These are phyloP conservation scores for Dendrocalamus sinicus DNA, from an alignment of 176 grass and related monocot species.

Conservation along the genomic window DNA sequence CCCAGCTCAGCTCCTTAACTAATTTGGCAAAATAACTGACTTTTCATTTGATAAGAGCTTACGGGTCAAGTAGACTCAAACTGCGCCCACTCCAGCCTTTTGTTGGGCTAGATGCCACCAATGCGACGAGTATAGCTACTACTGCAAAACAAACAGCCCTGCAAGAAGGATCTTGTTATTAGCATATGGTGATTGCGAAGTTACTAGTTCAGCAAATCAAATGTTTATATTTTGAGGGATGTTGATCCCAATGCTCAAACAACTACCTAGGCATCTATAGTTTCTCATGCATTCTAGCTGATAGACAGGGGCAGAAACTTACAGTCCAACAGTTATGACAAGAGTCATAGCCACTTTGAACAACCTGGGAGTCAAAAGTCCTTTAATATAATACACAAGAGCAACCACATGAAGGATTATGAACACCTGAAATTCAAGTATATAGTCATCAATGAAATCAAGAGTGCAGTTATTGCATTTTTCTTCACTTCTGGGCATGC, in stretches of 20 bases:
- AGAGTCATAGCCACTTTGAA: slow-evolving; percentile 99
- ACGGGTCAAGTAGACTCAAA: slow-evolving; percentile 99
- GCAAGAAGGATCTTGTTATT: slow-evolving; percentile 45
- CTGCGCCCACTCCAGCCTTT: slow-evolving; percentile 99
- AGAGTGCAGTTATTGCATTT: not conserved
- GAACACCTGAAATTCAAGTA: slow-evolving; percentile 78
- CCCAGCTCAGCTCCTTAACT: not conserved
- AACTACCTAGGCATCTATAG: not conserved
- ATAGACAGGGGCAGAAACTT: slow-evolving; percentile 48
- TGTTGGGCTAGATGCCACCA: slow-evolving; percentile 99
- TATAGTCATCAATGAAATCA: slow-evolving; percentile 26
- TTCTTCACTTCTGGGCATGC: not conserved
- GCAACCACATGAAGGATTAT: slow-evolving; percentile 98
- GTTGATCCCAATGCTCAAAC: not conserved
- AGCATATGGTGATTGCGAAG: slow-evolving; percentile 37
- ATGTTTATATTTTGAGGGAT: slow-evolving; percentile 9
- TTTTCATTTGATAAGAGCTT: slow-evolving; percentile 45
- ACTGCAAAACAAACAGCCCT: slow-evolving; percentile 89
- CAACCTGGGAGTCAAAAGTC: slow-evolving; percentile 83
- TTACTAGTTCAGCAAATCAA: slow-evolving; percentile 3
- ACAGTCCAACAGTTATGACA: slow-evolving; percentile 86
- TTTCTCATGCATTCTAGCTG: slow-evolving; percentile 19
- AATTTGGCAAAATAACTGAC: not conserved
- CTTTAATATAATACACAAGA: slow-evolving; percentile 96
- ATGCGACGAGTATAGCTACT: slow-evolving; percentile 79